Base-by-base conservation (phyloP, 2,329 filamentous ascomycete genomes). In the Nemania sp. region DNA sequence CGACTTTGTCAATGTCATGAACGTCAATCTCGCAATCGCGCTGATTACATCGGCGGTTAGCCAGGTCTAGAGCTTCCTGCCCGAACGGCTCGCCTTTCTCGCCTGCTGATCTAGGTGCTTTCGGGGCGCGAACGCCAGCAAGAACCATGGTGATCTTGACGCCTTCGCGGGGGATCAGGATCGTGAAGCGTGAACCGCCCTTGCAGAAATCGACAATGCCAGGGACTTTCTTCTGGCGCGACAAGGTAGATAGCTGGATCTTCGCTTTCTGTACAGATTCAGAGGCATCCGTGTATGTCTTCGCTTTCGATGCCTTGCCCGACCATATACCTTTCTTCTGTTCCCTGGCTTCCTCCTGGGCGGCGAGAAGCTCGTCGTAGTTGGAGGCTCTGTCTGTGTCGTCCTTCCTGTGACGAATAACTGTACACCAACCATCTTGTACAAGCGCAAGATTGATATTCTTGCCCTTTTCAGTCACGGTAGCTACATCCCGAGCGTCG, bases 151-250 rank as follows among this genome's bases (percentile, higher is more conserved):
- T 99, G 62, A 99, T 82, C 81, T 97, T 98, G 72, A 94, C 88
- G 71, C 92, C 92, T 74, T 99, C 95, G 37, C 93, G 89, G 48
- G 95, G 94, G 50, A 99, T 87, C 10, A 99, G 81, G 37, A 99
- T 83, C 25, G 92, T 96, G 77, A 98, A 99, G 67, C 95, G 87
- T 42, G 93, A 96, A 32, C 91, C 95, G n/a, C 92, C 91, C 79
- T 98, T 97, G 81, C 96, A 95, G 75, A 96, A 99, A 76, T 99
- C 95, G 43, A 99, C 92, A 68, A 99, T 83, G 11, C 90, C 95
- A 7, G 95, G 92, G 3, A 98, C 89, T 76, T 91, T 94, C 82
- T 92, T 94, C 76, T 97, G 93, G 55, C 94, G 87, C 63, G 95
- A 91, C 34, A 99, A 83, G 20, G 92, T 88, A 11, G 91, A 90